Percentiles rank a stretch among this genome's conserved stretches.
phyloP scores from a whole-genome alignment of 2,329 filamentous ascomycete species.

The Colletotrichum endophyticum region DNA sequence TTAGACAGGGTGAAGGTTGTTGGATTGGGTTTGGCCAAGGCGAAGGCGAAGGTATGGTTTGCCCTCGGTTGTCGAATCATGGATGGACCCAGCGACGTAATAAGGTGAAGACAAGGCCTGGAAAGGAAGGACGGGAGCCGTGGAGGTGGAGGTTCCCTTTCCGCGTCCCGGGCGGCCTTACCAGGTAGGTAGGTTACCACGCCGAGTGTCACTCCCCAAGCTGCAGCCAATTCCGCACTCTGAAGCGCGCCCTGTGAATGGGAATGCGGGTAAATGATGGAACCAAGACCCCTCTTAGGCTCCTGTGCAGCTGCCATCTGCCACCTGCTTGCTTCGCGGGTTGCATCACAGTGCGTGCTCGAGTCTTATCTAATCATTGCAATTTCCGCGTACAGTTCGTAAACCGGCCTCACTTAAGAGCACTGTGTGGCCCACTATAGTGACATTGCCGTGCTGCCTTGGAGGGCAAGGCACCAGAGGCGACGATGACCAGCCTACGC shows the following conservation, averaged over 20 bases:
- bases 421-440: not conserved
- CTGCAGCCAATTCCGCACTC: not conserved
- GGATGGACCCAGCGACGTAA: slow-evolving; percentile 18
- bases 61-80: slow-evolving; percentile 10
- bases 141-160: not conserved
- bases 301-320: not conserved
- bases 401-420: not conserved
- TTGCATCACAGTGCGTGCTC: not conserved
- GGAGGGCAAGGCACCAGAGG: not conserved
- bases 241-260: not conserved
- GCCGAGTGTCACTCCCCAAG: not conserved
- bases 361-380: not conserved
- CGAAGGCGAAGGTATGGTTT: not conserved
- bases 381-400: not conserved
- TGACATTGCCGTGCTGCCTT: not conserved
- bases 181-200: not conserved
- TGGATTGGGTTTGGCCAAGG: slow-evolving; percentile 7
- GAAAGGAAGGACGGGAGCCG: slow-evolving; percentile 5
- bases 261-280: not conserved
- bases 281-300: not conserved
- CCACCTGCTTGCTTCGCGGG: not conserved
- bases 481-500: not conserved
- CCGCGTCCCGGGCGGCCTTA: not conserved
- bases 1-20: not conserved
- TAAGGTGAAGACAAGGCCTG: not conserved